Evolutionary conservation across 2,329 filamentous ascomycete genomes (phyloP).

Genomic region (Fusarium anthophilum): DNA sequence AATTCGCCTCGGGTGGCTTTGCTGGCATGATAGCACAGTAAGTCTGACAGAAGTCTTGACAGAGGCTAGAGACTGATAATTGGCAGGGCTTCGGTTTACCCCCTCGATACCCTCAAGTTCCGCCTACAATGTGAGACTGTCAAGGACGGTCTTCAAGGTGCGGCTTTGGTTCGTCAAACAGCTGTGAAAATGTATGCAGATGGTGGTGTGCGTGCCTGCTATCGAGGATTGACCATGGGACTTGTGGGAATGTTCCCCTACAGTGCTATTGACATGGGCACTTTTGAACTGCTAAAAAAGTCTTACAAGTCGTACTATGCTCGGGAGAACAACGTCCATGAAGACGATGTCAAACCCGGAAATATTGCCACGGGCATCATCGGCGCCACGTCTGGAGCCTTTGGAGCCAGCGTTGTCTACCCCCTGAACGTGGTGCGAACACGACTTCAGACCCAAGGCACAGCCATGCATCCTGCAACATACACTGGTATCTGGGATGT

Average conservation of each 20-base stretch:
- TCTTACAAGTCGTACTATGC: conserved; percentile 76
- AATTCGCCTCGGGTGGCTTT: conserved; percentile 89
- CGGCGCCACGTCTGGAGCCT: conserved; percentile 88
- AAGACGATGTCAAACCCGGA: conserved; percentile 83
- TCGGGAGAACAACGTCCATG: conserved; percentile 73
- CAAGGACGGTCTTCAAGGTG: conserved; percentile 82
- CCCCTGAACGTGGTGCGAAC: conserved; percentile 94
- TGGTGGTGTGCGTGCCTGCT: conserved; percentile 80
- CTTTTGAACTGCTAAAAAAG: conserved; percentile 91
- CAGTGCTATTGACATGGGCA: conserved; percentile 94
- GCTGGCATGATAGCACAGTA: conserved; percentile 95
- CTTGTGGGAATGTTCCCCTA: conserved; percentile 98
- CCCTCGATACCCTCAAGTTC: conserved; percentile 84
- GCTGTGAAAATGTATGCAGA: conserved; percentile 86
- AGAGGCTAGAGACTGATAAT: conserved; percentile 11
- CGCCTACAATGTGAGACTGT: conserved; percentile 95
- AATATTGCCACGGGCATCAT: conserved; percentile 89
- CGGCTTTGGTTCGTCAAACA: conserved; percentile 82
- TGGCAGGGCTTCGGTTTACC: conserved; percentile 86
- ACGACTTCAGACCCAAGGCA: conserved; percentile 92
- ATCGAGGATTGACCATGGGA: conserved; percentile 93
- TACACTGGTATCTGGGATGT: conserved; percentile 95
- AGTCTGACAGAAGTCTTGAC: conserved; percentile 44
- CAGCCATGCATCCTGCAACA: conserved; percentile 86
- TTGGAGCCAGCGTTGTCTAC: conserved; percentile 94